Evolutionary conservation across 192 early-diverging fungal genomes (phyloP).

Genomic region (Allomyces macrogynus): DNA sequence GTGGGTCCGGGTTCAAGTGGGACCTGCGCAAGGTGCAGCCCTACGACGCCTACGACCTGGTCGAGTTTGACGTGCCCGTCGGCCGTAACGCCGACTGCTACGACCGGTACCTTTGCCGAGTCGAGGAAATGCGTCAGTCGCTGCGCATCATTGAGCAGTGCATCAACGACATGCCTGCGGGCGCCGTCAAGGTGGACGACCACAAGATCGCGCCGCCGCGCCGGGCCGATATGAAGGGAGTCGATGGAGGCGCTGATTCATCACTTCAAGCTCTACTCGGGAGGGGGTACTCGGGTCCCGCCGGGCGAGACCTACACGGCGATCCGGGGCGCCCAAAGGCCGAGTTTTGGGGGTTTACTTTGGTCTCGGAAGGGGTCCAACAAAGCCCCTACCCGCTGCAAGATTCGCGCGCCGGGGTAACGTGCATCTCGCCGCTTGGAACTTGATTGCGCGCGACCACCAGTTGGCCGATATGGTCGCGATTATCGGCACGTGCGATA

Average conservation of each 20-base stretch:
- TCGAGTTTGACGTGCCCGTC: slow-evolving; percentile 94
- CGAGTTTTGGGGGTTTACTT: slow-evolving; percentile 92
- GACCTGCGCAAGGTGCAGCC: slow-evolving; percentile 84
- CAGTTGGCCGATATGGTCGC: slow-evolving; percentile 88
- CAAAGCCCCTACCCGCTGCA: slow-evolving; percentile 91
- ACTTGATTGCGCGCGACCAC: slow-evolving; percentile 78
- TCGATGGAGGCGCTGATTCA: slow-evolving; percentile 98
- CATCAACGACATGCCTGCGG: slow-evolving; percentile 85
- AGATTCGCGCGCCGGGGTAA: slow-evolving; percentile 93
- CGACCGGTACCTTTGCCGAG: slow-evolving; percentile 88
- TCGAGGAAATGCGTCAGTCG: slow-evolving; percentile 97
- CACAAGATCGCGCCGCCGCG: slow-evolving; percentile 89
- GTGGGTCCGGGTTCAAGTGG: slow-evolving; percentile 80
- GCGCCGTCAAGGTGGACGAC: slow-evolving; percentile 87
- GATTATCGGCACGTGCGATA: slow-evolving; percentile 94
- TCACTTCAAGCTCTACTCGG: slow-evolving; percentile 98
- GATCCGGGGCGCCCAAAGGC: slow-evolving; percentile 97
- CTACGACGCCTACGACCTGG: slow-evolving; percentile 84
- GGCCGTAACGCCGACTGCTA: slow-evolving; percentile 89
- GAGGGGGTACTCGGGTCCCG: slow-evolving; percentile 93
- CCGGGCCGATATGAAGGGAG: slow-evolving; percentile 87
- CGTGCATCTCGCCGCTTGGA: slow-evolving; percentile 72
- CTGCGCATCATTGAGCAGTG: slow-evolving; percentile 90
- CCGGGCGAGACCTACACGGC: slow-evolving; percentile 93
- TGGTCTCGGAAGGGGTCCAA: slow-evolving; percentile 81